A percentile compares a stretch with the other conserved stretches of the same genome.
phyloP scores from a whole-genome alignment of 768 basidiomycete species.

The Auriscalpium microsporum region DNA sequence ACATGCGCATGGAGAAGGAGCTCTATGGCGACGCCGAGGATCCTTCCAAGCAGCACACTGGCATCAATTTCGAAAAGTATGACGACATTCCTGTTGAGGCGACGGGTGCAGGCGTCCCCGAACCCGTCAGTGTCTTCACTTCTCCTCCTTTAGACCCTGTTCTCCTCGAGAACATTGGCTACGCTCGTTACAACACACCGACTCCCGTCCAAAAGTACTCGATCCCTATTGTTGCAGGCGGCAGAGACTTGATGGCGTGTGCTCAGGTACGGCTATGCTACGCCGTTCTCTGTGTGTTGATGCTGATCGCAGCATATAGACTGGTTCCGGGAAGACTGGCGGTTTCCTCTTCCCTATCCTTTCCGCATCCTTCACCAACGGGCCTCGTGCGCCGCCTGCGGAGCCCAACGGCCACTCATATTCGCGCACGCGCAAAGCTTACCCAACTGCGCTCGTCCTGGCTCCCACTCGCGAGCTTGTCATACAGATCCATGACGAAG shows the following conservation, averaged over 20 bases:
- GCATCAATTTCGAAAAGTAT: constrained; percentile 99
- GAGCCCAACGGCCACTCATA: constrained; percentile 40
- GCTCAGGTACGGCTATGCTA: constrained; percentile 56
- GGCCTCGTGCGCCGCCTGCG: constrained; percentile 67
- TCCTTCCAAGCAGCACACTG: constrained; percentile 84
- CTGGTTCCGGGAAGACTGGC: constrained; percentile 98
- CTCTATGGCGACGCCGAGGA: constrained; percentile 88
- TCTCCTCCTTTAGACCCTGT: constrained; percentile 86
- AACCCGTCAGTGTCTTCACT: constrained; percentile 82
- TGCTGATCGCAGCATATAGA: constrained; percentile 40
- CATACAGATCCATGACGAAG: constrained; percentile 98
- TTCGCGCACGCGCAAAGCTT: constrained; percentile 76
- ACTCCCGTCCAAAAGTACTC: constrained; percentile 99
- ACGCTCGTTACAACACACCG: constrained; percentile 88
- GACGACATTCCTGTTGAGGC: constrained; percentile 99
- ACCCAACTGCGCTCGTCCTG: constrained; percentile 93
- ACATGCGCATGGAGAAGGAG: constrained; percentile 88
- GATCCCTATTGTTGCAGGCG: constrained; percentile 90
- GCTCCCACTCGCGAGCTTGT: constrained; percentile 98
- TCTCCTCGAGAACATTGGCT: constrained; percentile 89
- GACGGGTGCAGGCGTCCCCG: constrained; percentile 94
- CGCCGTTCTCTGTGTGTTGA: constrained; percentile 5
- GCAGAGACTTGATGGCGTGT: constrained; percentile 90
- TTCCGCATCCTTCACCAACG: constrained; percentile 80
- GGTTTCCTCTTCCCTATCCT: constrained; percentile 99